Base-by-base conservation (phyloP, 495 filamentous ascomycete species). In the Penicillium chermesinum region DNA sequence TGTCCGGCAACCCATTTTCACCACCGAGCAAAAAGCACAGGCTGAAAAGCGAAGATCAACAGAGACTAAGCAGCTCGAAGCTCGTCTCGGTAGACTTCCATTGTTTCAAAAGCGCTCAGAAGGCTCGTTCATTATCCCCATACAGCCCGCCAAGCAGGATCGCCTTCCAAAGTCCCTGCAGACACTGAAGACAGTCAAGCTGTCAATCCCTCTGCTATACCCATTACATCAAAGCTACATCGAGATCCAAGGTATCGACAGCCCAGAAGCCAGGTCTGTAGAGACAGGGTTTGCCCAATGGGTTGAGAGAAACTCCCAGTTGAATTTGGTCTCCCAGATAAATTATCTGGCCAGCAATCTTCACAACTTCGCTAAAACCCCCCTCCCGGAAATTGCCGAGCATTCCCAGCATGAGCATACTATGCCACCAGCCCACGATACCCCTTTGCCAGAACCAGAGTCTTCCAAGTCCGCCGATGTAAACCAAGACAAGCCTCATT, bases 311-410 rank as follows among this genome's bases (percentile, higher is more conserved):
- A 76, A 80, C 57, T 70, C 69, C 25, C 72, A 85, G 38, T 67
- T 82, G 65, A 82, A 78, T 8, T 54, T 95, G 53, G 84, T 86
- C 62, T 85, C 78, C 32, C 84, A 87, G 42, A 57, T 94, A 53
- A 95, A 95, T 58, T 87, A 85, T 47, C 65, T 95, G 36, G 74
- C 80, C 1, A 83, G 85, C 61, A 88, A 90, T 52, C 77, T 94
- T 58, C 81, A 86, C 53, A 61, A 69, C 0, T 71, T 94, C 59
- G 85, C 83, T 4, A 84, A 80, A 53, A 77, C 70, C 0, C 62
- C 63, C 9, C 35, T 66, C 9, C 59, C 65, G 35, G 55, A 67
- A 45, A 42, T 55, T 3, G 41, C 51, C 7, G 51, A 54, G 25
- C 32, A 52, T 3, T 47, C 44, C 41, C 49, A 54, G 17, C 44